Evolutionary conservation across 352 stramenopile genomes (phyloP), one percentile per base, ranked within the genome.

Genomic region (Thraustotheca clavata): DNA sequence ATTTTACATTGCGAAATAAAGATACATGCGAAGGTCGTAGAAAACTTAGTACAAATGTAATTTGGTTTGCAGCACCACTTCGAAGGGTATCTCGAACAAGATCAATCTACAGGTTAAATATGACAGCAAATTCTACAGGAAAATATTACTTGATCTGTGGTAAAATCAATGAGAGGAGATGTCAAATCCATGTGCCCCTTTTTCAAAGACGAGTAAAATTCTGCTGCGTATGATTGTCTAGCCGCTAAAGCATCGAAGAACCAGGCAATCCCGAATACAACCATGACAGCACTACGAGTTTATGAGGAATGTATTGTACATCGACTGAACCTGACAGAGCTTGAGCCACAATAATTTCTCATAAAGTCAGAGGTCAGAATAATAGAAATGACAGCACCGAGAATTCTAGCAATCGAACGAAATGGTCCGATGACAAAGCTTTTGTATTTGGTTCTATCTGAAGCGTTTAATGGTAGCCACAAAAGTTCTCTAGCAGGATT

Each of bases 31-130:
- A 70, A 20, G 86, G 76, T 0, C 80, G 86, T 14, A 94, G 67
- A 18, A 80, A 91, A 57, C 81, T 91, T 27, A 94, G 69, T 3
- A 91, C 84, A 40, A 89, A 94, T 52, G 89, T 88, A n/a, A 88
- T 83, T 82, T 91, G 85, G 57, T 91, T 88, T 52, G 87, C 77
- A 6, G 78, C 83, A 20, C 83, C 83, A 36, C 76, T 78, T 0
- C 88, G 71, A 12, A 94, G 67, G 4, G 80, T 91, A 60, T 88
- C 79, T 60, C 91, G 91, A 27, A 94, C 83, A 4, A 94, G 71
- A 9, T 77, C 49, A 35, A 91, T 86, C 82, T 93, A 26, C 34
- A 62, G 7, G 47, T 54, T 29, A 4, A 52, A 32, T 49, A 48
- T 27, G 18, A 33, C 14, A 16, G 24, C 34, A 59, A n/a, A 20